Evolutionary conservation across 768 basidiomycete genomes (phyloP), one percentile per base, ranked within the genome.

Genomic region (Calocera viscosa): DNA sequence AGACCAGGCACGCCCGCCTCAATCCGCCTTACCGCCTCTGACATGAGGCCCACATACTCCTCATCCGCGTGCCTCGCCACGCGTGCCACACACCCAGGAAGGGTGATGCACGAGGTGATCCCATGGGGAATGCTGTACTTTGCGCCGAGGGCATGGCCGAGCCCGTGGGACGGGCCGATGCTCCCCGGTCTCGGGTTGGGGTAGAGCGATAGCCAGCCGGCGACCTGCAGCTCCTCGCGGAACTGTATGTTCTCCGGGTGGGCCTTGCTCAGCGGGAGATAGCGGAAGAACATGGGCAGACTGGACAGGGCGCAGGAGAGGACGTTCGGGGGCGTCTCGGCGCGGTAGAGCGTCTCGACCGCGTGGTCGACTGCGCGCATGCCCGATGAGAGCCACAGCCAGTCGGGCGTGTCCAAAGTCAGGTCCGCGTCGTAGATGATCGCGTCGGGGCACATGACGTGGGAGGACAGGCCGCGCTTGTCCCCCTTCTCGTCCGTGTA

Each of bases 131-230:
- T 90, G 64, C 80, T 76, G 72, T 90, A 91, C 47, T 79, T 78
- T 19, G 88, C 88, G 1, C 89, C 89, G 12, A 89, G 80, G 71
- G 81, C 84, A 73, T 90, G 87, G 2, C 89, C 88, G 2, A 91
- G 80, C 1, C 84, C 77, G 75, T 91, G 90, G 30, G 89, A 90
- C 22, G 90, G 78, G 30, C 89, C 89, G 79, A 71, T 85, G 84
- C 70, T 77, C 80, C 71, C 84, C 83, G 10, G 79, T 67, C 71
- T 82, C 84, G 47, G 24, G 34, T 80, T 75, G 0, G 88, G 88
- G 87, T 86, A 90, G 12, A 88, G 70, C 69, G 86, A 88, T 86
- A 89, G 88, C 90, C 88, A 90, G 0, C 87, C 82, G 1, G 88
- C 89, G 43, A 90, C 66, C 73, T 89, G 83, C 16, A 90, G 78